Conservation (phyloP, 2,329 filamentous ascomycete genomes). For the Stachybotrys chartarum region DNA sequence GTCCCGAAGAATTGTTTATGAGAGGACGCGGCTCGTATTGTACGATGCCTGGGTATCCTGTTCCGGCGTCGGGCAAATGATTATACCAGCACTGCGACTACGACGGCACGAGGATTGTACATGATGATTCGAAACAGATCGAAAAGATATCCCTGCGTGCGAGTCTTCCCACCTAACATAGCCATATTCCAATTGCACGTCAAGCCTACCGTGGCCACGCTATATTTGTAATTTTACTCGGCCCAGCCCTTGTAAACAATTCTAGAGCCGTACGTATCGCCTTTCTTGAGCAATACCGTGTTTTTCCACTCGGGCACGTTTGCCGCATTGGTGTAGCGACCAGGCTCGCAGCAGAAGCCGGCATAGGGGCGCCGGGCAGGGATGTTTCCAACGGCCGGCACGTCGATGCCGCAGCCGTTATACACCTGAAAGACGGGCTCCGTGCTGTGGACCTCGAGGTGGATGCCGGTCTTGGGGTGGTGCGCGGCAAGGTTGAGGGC, state of each 20-base stretch:
- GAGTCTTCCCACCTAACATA: background rate
- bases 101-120: background rate
- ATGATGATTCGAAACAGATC: background rate
- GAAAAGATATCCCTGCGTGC: background rate
- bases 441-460: slow-evolving; percentile 82
- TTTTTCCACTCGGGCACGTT: slow-evolving; percentile 75
- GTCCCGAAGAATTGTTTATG: background rate
- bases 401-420: slow-evolving; percentile 77
- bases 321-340: slow-evolving; percentile 80
- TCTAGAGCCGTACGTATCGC: slow-evolving; percentile 71
- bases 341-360: slow-evolving; percentile 89
- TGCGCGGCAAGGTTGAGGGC: slow-evolving; percentile 62
- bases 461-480: slow-evolving; percentile 67
- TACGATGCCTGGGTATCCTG: background rate
- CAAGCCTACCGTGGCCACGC: background rate
- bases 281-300: slow-evolving; percentile 77
- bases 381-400: slow-evolving; percentile 56
- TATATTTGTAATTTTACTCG: slow-evolving; percentile 31
- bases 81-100: background rate
- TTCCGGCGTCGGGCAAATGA: background rate
- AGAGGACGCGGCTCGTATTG: background rate
- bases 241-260: slow-evolving; percentile 85
- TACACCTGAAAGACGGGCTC: slow-evolving; percentile 98
- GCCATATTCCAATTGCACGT: background rate
- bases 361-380: slow-evolving; percentile 60